A percentile compares a stretch with the other conserved stretches of the same genome.
Conservation (phyloP, 805 yeast species). For the Wickerhamomyces ciferrii region DNA sequence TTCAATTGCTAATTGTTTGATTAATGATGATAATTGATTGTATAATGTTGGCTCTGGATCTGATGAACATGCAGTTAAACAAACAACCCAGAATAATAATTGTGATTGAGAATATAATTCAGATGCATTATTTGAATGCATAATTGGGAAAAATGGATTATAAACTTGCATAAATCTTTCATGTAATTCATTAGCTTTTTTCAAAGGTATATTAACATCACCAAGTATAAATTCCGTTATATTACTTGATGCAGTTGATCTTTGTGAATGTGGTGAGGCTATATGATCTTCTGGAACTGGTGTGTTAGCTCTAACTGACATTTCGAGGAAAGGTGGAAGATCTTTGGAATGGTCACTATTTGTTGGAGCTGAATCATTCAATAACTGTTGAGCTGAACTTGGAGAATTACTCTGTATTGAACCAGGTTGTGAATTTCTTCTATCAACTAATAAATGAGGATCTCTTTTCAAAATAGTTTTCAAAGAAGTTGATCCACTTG, state of each 20-base stretch:
- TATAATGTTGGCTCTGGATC: conserved; percentile 86
- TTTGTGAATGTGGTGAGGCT: conserved; percentile 17
- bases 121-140: conserved; percentile 63
- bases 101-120: conserved; percentile 82
- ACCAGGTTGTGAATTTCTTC: conserved; percentile 17
- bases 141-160: conserved; percentile 75
- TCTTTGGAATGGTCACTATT: conserved; percentile 28
- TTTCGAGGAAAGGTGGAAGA: conserved; percentile 38
- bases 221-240: conserved; percentile 71
- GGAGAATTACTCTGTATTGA: conserved; percentile 19
- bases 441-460: conserved; percentile 34
- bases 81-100: conserved; percentile 85
- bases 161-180: conserved; percentile 59
- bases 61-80: conserved; percentile 77
- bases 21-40: conserved; percentile 66
- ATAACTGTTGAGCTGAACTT: conserved; percentile 25
- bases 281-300: conserved; percentile 10
- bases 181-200: conserved; percentile 71
- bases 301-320: conserved; percentile 33
- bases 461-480: conserved; percentile 42
- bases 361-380: conserved; percentile 38
- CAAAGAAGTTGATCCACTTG: conserved; percentile 24
- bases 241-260: conserved; percentile 19
- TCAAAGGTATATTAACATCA: conserved; percentile 60
- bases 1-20: conserved; percentile 83